These are phyloP conservation scores for Rhodotorula sp. DNA, from an alignment of 1,284 basidiomycete genomes.

Conservation along the genomic window DNA sequence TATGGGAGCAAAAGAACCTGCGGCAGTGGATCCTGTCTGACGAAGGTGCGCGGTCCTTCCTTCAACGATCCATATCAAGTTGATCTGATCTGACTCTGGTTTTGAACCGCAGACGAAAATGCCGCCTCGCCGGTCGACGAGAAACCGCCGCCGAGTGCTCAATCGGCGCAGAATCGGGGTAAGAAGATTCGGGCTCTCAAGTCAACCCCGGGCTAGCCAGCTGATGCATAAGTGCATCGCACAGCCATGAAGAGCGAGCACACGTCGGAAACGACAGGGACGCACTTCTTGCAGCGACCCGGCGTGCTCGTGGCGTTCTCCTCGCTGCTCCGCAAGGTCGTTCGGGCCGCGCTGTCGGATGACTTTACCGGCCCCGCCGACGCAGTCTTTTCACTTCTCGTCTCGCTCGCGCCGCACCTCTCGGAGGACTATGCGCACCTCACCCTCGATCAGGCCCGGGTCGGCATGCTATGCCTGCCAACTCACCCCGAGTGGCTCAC, in stretches of 20 bases:
- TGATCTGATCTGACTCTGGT: background rate
- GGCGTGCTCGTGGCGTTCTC: conserved; percentile 37
- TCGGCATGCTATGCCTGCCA: conserved; percentile 53
- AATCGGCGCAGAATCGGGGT: background rate
- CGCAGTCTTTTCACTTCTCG: conserved; percentile 50
- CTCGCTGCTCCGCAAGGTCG: conserved; percentile 31
- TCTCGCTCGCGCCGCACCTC: conserved; percentile 50
- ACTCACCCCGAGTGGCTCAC: conserved; percentile 54
- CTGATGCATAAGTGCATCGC: too few relatives aligned
- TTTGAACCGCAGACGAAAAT: background rate
- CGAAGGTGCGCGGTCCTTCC: conserved; percentile 14
- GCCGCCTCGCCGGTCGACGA: conserved; percentile 1
- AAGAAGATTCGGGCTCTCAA: background rate
- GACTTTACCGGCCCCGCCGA: conserved; percentile 35
- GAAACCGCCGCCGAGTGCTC: background rate
- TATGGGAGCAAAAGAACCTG: conserved; percentile 35
- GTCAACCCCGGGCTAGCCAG: background rate
- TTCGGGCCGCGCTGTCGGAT: conserved; percentile 30
- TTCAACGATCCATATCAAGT: background rate
- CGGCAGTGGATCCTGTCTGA: conserved; percentile 36
- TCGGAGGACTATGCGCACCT: conserved; percentile 50
- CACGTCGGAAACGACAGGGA: background rate
- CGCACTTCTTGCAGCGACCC: conserved; percentile 25
- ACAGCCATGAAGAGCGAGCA: background rate
- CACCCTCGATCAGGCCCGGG: conserved; percentile 54